Base-by-base conservation (phyloP, 495 filamentous ascomycete species). In the Jackrogersella multiformis region DNA sequence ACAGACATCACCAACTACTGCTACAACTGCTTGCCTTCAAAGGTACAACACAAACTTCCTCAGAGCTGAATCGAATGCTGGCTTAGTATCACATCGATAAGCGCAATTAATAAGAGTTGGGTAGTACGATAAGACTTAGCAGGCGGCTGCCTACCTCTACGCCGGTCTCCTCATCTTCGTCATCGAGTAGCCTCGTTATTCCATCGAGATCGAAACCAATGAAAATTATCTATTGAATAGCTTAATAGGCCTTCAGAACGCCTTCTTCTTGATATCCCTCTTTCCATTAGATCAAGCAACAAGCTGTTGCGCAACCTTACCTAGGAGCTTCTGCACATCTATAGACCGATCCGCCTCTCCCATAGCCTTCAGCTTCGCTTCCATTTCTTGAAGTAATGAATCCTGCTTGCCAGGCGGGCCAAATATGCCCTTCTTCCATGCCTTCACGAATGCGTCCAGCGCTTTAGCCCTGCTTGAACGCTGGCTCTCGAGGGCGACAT, bases 251-350 rank as follows among this genome's bases (percentile, higher is more conserved):
- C 15, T 5, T 15, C 5, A 30, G 1, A 49, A 49, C 24, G 24
- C 24, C 45, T 18, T n/a, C n/a, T 49, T 30, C 45, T 32, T 49
- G 30, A 18, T 12, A 21, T 36, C 16, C 3, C 16, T 13, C 9
- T 20, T 13, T 52, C n/a, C 16, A 5, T 18, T 39, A 45, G 26
- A 28, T 30, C n/a, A 61, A 13, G 32, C 21, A 23, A n/a, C 56
- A 26, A 71, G 53, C 41, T 71, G 63, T 35, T 64, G 52, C 20
- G n/a, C 21, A 4, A 65, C 68, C 32, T 71, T 58, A 21, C 68
- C 65, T 2, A 75, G 56, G 0, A 75, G 70, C 60, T 60, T 76
- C 64, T 79, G 78, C 15, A 83, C 80, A 20, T 82, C 81, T 38
- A 75, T 53, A 6, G 78, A 81, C 52, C 81, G 73, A 64, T 83